Conservation (phyloP, 2,329 filamentous ascomycete genomes). For the Hymenoscyphus albidus region DNA sequence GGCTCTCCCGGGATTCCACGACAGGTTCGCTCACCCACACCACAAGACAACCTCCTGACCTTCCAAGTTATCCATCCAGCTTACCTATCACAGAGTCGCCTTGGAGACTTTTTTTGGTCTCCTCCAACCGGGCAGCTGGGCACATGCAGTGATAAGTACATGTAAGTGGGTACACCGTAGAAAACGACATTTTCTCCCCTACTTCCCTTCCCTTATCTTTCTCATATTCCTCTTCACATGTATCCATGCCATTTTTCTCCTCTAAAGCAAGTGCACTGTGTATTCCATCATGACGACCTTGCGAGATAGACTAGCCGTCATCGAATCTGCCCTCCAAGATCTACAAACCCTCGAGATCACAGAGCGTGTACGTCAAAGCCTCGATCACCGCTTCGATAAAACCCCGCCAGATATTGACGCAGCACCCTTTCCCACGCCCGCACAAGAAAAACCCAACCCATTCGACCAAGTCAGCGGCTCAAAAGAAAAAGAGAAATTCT, state of each 20-base stretch:
- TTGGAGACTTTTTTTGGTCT: not conserved
- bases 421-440: slow-evolving; percentile 21
- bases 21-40: not conserved
- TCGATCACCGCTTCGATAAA: slow-evolving; percentile 27
- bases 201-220: not conserved
- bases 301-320: slow-evolving; percentile 21
- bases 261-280: not conserved
- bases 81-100: not conserved
- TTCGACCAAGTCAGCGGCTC: slow-evolving; percentile 12
- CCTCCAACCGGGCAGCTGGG: not conserved
- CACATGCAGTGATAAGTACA: not conserved
- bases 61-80: not conserved
- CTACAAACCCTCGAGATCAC: slow-evolving; percentile 20
- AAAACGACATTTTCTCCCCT: not conserved
- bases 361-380: slow-evolving; percentile 22
- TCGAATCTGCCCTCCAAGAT: slow-evolving; percentile 20
- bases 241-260: not conserved
- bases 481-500: slow-evolving; percentile 14
- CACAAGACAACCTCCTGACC: not conserved
- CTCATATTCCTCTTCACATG: not conserved
- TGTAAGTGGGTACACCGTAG: not conserved
- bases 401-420: slow-evolving; percentile 23
- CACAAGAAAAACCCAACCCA: slow-evolving; percentile 21
- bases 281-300: slow-evolving; percentile 21
- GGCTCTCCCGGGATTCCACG: not conserved